phyloP scores from a whole-genome alignment of 768 basidiomycete genomes.

The Cubamyces lactineus region DNA sequence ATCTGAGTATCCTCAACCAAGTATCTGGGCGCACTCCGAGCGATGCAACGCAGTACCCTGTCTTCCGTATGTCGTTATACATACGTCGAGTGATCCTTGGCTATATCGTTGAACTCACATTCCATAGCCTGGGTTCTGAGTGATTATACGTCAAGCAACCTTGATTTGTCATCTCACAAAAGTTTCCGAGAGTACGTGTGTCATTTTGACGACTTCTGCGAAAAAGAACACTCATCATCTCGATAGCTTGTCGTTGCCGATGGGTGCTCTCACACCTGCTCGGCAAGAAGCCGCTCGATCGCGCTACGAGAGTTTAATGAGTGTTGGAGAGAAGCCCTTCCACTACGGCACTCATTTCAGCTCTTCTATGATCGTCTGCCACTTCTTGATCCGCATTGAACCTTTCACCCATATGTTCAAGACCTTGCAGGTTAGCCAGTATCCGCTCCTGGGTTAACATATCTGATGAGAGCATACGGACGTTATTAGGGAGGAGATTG shows the following conservation, averaged over 20 bases:
- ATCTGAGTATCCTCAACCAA: conserved; percentile 88
- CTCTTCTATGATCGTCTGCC: conserved; percentile 96
- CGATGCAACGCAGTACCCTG: conserved; percentile 93
- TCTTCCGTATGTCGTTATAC: conserved; percentile 82
- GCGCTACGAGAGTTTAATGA: conserved; percentile 73
- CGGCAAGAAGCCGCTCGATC: conserved; percentile 75
- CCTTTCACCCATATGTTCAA: conserved; percentile 97
- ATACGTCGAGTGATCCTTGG: conserved; percentile 43
- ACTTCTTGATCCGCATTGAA: conserved; percentile 86
- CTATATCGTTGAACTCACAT: neutral
- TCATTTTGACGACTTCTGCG: neutral
- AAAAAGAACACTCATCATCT: neutral
- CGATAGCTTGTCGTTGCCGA: conserved; percentile 76
- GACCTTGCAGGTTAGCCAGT: conserved; percentile 61
- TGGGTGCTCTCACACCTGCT: conserved; percentile 83
- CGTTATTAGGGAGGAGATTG: conserved; percentile 80
- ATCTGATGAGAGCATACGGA: neutral
- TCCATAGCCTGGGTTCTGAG: conserved; percentile 83
- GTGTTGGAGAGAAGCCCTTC: conserved; percentile 86
- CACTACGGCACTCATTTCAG: conserved; percentile 96
- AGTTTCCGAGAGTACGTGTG: conserved; percentile 73
- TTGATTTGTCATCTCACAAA: conserved; percentile 65
- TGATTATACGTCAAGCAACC: conserved; percentile 74
- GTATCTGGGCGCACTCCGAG: conserved; percentile 91
- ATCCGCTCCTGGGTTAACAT: neutral